Percentiles rank a stretch among this genome's conserved stretches.
These are phyloP conservation scores for Oryza longistaminata DNA, from an alignment of 176 grass and related monocot species.

Conservation along the genomic window DNA sequence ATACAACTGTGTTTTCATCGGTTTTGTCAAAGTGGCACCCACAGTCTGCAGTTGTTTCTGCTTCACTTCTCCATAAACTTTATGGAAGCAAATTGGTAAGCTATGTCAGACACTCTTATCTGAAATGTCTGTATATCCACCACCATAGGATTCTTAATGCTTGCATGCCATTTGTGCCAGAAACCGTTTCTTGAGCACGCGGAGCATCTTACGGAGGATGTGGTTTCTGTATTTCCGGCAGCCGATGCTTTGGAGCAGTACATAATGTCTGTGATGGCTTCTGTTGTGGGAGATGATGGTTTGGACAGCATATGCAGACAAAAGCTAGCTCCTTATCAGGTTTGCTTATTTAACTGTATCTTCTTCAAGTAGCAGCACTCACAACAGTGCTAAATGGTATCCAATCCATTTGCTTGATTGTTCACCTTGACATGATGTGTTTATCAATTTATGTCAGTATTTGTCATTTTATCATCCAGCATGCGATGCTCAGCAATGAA, in stretches of 20 bases:
- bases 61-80: conserved; percentile 94
- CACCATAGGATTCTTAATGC: conserved; percentile 21
- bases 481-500: neutral
- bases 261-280: conserved; percentile 79
- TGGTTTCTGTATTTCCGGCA: conserved; percentile 88
- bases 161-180: conserved; percentile 51
- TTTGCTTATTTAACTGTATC: conserved; percentile 28
- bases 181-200: conserved; percentile 87
- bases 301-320: conserved; percentile 70
- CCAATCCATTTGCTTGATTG: conserved; percentile 3
- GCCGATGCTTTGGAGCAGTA: conserved; percentile 83
- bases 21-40: conserved; percentile 85
- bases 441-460: neutral
- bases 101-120: conserved; percentile 4
- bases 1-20: conserved; percentile 69
- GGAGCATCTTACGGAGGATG: conserved; percentile 96
- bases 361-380: conserved; percentile 25
- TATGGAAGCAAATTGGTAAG: conserved; percentile 93
- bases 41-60: conserved; percentile 85
- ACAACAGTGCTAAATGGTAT: neutral
- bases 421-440: conserved; percentile 27
- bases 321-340: conserved; percentile 81
- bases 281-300: conserved; percentile 77
- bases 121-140: conserved; percentile 11
- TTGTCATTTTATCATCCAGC: conserved; percentile 16